Conservation (phyloP, 2,329 filamentous ascomycete genomes). For the Ophiostoma triangulosporum region DNA sequence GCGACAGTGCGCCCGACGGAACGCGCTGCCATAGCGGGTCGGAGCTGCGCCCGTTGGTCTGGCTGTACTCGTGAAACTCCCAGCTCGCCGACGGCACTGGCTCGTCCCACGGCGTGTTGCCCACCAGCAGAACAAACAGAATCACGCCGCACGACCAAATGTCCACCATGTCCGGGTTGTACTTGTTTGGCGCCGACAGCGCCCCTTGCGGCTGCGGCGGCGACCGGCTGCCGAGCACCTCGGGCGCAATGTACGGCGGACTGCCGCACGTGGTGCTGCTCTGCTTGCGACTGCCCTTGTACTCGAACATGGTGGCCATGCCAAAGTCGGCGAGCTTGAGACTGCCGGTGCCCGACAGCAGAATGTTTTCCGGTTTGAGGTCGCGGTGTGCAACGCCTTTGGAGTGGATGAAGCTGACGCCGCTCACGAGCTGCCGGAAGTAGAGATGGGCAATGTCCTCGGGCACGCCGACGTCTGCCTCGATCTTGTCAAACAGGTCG, state of each 20-base stretch:
- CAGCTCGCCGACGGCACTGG: constrained; percentile 66
- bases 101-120: constrained; percentile 96
- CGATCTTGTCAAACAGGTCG: constrained; percentile 98
- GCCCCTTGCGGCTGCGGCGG: not conserved
- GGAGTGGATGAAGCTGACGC: constrained; percentile 88
- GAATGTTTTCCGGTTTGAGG: constrained; percentile 88
- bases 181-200: constrained; percentile 43
- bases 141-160: constrained; percentile 98
- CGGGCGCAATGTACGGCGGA: constrained; percentile 92
- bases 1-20: constrained; percentile 58
- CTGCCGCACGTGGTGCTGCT: constrained; percentile 88
- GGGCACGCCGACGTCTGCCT: constrained; percentile 88
- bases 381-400: constrained; percentile 90
- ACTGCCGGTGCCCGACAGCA: constrained; percentile 71
- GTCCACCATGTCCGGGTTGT: constrained; percentile 70
- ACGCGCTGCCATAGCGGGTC: constrained; percentile 79
- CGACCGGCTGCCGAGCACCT: constrained; percentile 48
- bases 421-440: constrained; percentile 81
- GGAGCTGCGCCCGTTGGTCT: constrained; percentile 63
- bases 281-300: constrained; percentile 68
- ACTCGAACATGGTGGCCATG: constrained; percentile 83
- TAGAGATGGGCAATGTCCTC: constrained; percentile 94
- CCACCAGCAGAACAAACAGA: constrained; percentile 87
- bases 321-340: constrained; percentile 96
- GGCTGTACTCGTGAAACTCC: constrained; percentile 81